phyloP scores from a whole-genome alignment of 2,329 filamentous ascomycete species.

The Aspergillus thermomutatus region DNA sequence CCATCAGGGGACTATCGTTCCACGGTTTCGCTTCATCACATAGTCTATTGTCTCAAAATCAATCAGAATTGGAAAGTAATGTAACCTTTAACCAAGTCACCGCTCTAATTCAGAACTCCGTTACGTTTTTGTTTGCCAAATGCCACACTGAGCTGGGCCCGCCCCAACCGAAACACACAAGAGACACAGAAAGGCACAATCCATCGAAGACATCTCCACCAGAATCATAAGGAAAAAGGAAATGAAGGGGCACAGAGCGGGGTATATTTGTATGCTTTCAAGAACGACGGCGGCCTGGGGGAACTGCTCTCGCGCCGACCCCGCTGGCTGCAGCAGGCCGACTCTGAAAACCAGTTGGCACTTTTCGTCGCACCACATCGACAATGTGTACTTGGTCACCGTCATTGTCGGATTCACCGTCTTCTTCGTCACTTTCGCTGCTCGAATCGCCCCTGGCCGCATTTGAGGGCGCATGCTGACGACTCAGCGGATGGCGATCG shows the following conservation, averaged over 20 bases:
- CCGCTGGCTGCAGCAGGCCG: constrained; percentile 13
- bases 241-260: constrained; percentile 8
- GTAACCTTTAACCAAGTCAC: neutral
- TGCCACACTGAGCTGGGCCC: constrained; percentile 4
- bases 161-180: constrained; percentile 5
- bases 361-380: constrained; percentile 25
- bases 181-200: constrained; percentile 5
- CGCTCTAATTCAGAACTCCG: constrained; percentile 5
- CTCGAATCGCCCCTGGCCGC: constrained; percentile 17
- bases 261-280: constrained; percentile 3
- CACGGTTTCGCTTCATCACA: neutral
- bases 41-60: neutral
- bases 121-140: constrained; percentile 6
- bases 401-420: constrained; percentile 21
- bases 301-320: constrained; percentile 11
- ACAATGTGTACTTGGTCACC: constrained; percentile 34
- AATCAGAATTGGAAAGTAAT: neutral
- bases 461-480: constrained; percentile 16
- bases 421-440: constrained; percentile 13
- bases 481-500: constrained; percentile 14
- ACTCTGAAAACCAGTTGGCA: constrained; percentile 18
- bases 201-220: neutral
- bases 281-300: constrained; percentile 23
- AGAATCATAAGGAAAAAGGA: constrained; percentile 3
- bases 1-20: neutral